Evolutionary conservation across 805 yeast genomes (phyloP), one percentile per base, ranked within the genome.

Genomic region (Myxozyma udenii): DNA sequence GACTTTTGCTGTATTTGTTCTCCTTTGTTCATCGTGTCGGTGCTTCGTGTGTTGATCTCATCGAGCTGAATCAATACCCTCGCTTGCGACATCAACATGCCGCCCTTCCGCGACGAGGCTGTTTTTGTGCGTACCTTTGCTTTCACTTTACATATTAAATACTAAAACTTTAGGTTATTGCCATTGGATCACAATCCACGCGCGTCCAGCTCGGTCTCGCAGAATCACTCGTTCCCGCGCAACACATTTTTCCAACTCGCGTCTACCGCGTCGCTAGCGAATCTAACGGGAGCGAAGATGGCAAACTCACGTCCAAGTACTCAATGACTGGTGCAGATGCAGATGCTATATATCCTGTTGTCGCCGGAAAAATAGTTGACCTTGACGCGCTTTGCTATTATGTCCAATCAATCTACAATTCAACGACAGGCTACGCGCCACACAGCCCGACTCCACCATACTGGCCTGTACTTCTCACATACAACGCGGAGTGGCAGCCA

Each of bases 111-210:
- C 43, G 74, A 71, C 64, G 71, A 66, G 49, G 67, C 68, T 55
- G 61, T 71, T 41, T 61, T 70, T 55, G 74, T 65, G 54, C 47
- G 64, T 53, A 22, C 38, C 18, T 21, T 23, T 36, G 24, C 22
- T 18, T 26, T 30, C 33, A 12, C 28, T 32, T 40, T 18, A 28
- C 5, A 9, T 26, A 6, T 46, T 22, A 14, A n/a, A 6, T n/a
- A 19, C 16, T 23, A 16, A 16, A 7, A 49, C 18, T 16, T 21
- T 32, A 67, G 72, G 78, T 90, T 25, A 78, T 90, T 25, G 83
- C 87, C 49, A 87, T 95, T 0, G 96, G 96, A 25, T 84, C 95
- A 1, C 73, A 71, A 47, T 71, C 77, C 48, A 87, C 97, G 0
- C 71, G 84, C 48, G 86, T 87, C 25, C 85, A 85, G 60, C 82